Evolutionary conservation across 805 yeast genomes (phyloP).

Genomic region (Kazachstania taianensis): DNA sequence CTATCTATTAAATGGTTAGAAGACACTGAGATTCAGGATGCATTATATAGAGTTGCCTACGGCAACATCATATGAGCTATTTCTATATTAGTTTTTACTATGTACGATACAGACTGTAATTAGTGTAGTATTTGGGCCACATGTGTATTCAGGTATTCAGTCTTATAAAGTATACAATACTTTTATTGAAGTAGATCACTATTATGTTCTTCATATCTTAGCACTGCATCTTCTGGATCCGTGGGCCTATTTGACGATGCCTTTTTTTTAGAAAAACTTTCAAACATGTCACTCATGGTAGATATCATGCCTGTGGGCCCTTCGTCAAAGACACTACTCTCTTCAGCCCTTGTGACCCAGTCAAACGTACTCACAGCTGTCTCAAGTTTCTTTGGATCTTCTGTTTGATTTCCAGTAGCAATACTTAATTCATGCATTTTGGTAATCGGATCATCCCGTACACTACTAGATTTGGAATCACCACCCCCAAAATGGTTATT

Average conservation of each 20-base stretch:
- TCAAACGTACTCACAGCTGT: background rate
- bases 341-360: conserved; percentile 42
- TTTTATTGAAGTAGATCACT: conserved; percentile 5
- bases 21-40: conserved; percentile 31
- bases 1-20: conserved; percentile 14
- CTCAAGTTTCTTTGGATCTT: conserved; percentile 25
- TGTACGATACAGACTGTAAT: background rate
- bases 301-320: conserved; percentile 68
- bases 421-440: background rate
- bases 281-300: conserved; percentile 51
- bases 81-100: too few species aligned
- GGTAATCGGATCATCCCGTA: background rate
- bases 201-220: conserved; percentile 6
- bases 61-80: conserved; percentile 19
- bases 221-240: conserved; percentile 6
- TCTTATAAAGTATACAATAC: background rate
- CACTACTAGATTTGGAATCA: background rate
- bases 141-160: background rate
- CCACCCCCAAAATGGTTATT: conserved; percentile 43
- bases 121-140: too few species aligned
- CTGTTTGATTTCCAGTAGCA: conserved; percentile 1
- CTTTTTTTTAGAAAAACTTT: conserved; percentile 31
- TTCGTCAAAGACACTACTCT: conserved; percentile 34
- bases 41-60: conserved; percentile 27
- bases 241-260: background rate